Evolutionary conservation across 768 basidiomycete genomes (phyloP), one percentile per base, ranked within the genome.

Genomic region (Leccinum longicurvipes): DNA sequence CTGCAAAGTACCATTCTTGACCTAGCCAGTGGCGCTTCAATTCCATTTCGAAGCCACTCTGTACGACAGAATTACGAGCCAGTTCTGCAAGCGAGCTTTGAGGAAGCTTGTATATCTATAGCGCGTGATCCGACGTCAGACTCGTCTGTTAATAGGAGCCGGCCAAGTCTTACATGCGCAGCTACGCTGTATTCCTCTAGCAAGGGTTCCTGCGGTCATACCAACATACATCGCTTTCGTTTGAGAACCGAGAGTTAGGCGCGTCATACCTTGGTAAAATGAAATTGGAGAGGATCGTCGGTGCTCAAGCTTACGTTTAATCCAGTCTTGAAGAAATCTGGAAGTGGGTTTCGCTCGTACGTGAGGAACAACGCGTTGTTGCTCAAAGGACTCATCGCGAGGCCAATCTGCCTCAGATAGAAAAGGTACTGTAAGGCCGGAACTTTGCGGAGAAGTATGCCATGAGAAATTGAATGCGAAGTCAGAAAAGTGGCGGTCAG

Each of bases 11-110:
- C 93, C 93, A 99, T 53, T 88, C 76, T 60, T 89, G 83, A 1
- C 97, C 97, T 3, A 99, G 77, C 93, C 93, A 95, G 69, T 91
- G 93, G 10, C 91, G 86, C 75, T 98, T 98, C 65, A 98, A 71
- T 69, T 96, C 89, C 94, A 98, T 98, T 74, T 99, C 97, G 69
- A 98, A 98, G 1, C 97, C 97, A 64, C 91, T 93, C 69, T 98
- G 97, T 46, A 89, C 78, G 29, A 98, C 97, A 0, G 93, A 96
- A 74, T 99, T 99, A 42, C 97, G 86, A n/a, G 97, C 97, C 11
- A 99, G 82, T 72, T 99, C 97, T 12, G 95, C 97, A 55, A 99
- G 77, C 0, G 91, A 93, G 61, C 89, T 91, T 69, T 93, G 96
- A 0, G 96, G 91, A 50, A 98, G 75, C 73, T 98, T 98, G 74